A percentile compares a stretch with the other conserved stretches of the same genome.
Evolutionary conservation across 2,329 filamentous ascomycete genomes (phyloP).

Genomic region (Lachnellula willkommii): DNA sequence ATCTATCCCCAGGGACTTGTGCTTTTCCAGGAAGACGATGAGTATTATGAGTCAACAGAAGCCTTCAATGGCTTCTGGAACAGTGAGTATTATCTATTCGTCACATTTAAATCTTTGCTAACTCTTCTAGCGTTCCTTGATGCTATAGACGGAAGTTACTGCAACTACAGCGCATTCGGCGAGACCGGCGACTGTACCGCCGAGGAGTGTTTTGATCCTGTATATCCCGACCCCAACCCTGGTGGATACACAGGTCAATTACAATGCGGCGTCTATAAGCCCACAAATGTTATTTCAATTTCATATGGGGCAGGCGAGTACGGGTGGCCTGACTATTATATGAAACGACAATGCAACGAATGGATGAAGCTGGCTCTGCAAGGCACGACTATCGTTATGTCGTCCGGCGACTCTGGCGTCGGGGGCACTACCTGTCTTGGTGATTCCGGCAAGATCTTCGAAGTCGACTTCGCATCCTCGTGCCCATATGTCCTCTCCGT

Average conservation of each 20-base stretch:
- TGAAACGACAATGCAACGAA: slow-evolving; percentile 46
- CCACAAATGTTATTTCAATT: slow-evolving; percentile 52
- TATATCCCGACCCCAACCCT: slow-evolving; percentile 43
- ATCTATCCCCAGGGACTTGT: slow-evolving; percentile 44
- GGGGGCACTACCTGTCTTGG: slow-evolving; percentile 35
- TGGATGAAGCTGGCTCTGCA: slow-evolving; percentile 47
- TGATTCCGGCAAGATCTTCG: slow-evolving; percentile 39
- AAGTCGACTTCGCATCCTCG: slow-evolving; percentile 41
- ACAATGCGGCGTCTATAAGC: slow-evolving; percentile 45
- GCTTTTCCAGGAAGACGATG: slow-evolving; percentile 38
- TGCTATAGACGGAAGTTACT: slow-evolving; percentile 44
- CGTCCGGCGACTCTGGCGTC: slow-evolving; percentile 43
- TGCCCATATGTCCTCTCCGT: slow-evolving; percentile 48
- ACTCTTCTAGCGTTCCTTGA: slow-evolving; percentile 45
- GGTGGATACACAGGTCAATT: slow-evolving; percentile 45
- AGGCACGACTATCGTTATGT: slow-evolving; percentile 41
- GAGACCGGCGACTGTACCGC: slow-evolving; percentile 44
- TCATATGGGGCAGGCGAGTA: slow-evolving; percentile 49
- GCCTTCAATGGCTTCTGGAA: slow-evolving; percentile 35
- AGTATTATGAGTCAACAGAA: slow-evolving; percentile 20
- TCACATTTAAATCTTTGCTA: slow-evolving; percentile 30
- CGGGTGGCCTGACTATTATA: slow-evolving; percentile 47
- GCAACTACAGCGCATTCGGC: slow-evolving; percentile 43
- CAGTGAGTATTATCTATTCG: slow-evolving; percentile 41
- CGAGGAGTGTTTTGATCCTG: slow-evolving; percentile 38